Conservation (phyloP, 257 asterid genomes). For the Primulina huaijiensis region DNA sequence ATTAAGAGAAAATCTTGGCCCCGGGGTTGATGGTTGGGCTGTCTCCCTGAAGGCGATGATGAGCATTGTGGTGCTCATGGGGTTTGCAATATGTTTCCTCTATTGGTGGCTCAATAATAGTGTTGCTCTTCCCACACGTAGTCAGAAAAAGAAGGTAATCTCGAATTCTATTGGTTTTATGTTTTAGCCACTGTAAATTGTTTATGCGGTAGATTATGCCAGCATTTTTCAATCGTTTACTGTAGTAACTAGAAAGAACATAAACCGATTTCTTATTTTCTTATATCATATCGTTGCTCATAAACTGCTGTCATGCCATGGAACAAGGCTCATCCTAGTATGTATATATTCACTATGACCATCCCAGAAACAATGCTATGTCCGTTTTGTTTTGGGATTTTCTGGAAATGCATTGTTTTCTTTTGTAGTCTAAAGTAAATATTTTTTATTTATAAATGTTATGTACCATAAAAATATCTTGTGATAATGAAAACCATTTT, state of each 20-base stretch:
- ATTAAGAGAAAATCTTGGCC: constrained; percentile 70
- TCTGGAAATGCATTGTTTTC: too few relatives aligned
- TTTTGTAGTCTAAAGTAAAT: too few relatives aligned
- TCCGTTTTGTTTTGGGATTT: too few relatives aligned
- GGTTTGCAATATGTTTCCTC: constrained; percentile 61
- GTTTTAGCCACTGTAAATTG: too few relatives aligned
- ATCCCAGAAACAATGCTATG: too few relatives aligned
- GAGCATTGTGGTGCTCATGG: constrained; percentile 89
- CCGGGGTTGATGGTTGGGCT: constrained; percentile 94
- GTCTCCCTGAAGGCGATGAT: constrained; percentile 87
- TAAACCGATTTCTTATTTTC: background rate
- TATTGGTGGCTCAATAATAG: constrained; percentile 96
- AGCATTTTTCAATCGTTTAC: too few relatives aligned
- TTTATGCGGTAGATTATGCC: too few relatives aligned
- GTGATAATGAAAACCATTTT: too few relatives aligned
- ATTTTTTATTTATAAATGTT: too few relatives aligned
- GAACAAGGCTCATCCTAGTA: background rate
- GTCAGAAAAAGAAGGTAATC: constrained; percentile 87
- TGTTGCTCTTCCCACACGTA: constrained; percentile 74
- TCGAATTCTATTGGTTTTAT: too few relatives aligned
- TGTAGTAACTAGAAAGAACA: background rate
- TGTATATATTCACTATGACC: background rate
- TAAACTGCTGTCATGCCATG: background rate
- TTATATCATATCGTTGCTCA: background rate
- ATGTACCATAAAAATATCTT: too few relatives aligned